Evolutionary conservation across 2,329 filamentous ascomycete species (phyloP), one percentile per base, ranked within the genome.

Genomic region (Botrytis squamosa): DNA sequence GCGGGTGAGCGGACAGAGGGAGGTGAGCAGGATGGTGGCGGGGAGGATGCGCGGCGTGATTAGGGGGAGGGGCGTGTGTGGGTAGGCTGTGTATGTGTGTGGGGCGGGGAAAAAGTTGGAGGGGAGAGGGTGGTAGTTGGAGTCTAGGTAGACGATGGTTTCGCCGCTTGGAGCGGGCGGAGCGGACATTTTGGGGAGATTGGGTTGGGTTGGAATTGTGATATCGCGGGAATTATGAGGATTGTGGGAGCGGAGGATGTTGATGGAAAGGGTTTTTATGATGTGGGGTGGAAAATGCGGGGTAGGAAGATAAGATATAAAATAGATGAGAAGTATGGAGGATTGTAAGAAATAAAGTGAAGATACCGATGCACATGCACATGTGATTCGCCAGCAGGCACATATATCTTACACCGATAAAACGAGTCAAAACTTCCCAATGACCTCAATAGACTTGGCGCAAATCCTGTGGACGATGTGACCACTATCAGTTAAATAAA

Each of bases 21-120:
- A 69, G 36, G 66, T 69, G 36, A 69, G 25, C 5, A 57, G 49
- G 66, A 69, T 69, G 49, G 29, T 69, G 33, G 66, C 64, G 64
- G n/a, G n/a, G 18, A 5, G 9, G 44, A 49, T 33, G 42, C 29
- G 42, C 6, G 42, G 6, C 3, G 25, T 0, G 42, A 67, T 67
- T 1, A 36, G 64, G 18, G 40, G 10, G 10, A 16, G 18, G 2
- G 64, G 64, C 0, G 64, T 67, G 29, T 46, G 33, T 5, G n/a
- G 36, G 42, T 67, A 36, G 12, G 64, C n/a, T 7, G 29, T 67
- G 20, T 67, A 67, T 29, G 64, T 67, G 20, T 67, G 64, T 0
- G 64, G 64, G 20, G 42, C 1, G 9, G 64, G 64, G 42, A 67
- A 67, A 38, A 64, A 64, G 25, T n/a, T 12, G 2, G 18, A 1